Conservation (phyloP, 768 basidiomycete species). For the Tulasnella sp. region DNA sequence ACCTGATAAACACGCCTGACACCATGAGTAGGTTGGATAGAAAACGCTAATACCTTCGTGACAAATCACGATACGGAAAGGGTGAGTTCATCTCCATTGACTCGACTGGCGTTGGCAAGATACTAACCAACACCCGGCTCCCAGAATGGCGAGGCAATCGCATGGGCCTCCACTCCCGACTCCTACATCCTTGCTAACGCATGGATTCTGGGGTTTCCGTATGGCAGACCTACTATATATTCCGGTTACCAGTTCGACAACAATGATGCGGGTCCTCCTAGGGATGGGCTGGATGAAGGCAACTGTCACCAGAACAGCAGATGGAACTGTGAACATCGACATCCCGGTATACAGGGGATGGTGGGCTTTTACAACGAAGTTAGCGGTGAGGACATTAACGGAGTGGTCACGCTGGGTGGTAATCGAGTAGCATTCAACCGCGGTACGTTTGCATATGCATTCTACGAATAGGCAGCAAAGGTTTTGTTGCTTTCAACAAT, state of each 20-base stretch:
- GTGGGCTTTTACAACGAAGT: conserved; percentile 16
- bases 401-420: background rate
- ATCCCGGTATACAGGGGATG: conserved; percentile 10
- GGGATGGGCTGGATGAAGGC: conserved; percentile 33
- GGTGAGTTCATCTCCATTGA: background rate
- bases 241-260: conserved; percentile 40
- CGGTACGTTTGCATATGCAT: conserved; percentile 11
- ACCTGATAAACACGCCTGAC: background rate
- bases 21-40: conserved; percentile 41
- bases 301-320: too few species aligned
- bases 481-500: conserved; percentile 11
- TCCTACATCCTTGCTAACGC: conserved; percentile 49
- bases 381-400: background rate
- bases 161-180: conserved; percentile 51
- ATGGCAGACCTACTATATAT: conserved; percentile 53
- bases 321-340: conserved; percentile 18
- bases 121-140: conserved; percentile 50
- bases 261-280: conserved; percentile 49
- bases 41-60: conserved; percentile 53
- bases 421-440: conserved; percentile 15
- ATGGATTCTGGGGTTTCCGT: conserved; percentile 50
- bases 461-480: conserved; percentile 4
- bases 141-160: conserved; percentile 51
- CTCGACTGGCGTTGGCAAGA: background rate
- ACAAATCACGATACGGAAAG: background rate